Base-by-base conservation (phyloP, 345 rosid species). In the Sisymbrium altissimum region DNA sequence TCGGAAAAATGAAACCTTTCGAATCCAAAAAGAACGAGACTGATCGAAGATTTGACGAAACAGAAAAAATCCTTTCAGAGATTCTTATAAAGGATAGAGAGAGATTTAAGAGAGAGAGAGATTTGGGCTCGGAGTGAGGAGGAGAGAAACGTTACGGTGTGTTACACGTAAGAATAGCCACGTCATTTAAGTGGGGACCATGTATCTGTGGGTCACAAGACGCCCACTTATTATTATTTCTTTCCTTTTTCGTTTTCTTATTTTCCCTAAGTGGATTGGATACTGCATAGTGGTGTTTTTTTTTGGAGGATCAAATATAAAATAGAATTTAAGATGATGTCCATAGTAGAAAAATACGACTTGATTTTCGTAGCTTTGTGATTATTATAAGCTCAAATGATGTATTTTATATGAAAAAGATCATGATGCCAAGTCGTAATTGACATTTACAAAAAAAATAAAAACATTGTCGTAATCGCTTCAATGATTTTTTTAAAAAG, bases 111-210 rank as follows among this genome's bases (percentile, higher is more conserved):
- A n/a, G n/a, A n/a, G n/a, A n/a, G n/a, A n/a, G n/a, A n/a, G 64
- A 23, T 13, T 33, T 29, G 33, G 68, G 46, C 54, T 29, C 0
- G 3, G 50, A 45, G 72, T 35, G 65, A 59, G n/a, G n/a, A n/a
- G n/a, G n/a, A n/a, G n/a, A n/a, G n/a, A n/a, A n/a, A n/a, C n/a
- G n/a, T n/a, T n/a, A n/a, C n/a, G n/a, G n/a, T n/a, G n/a, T n/a
- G n/a, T n/a, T n/a, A n/a, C n/a, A 63, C 70, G 76, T 63, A 30
- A 64, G 55, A 25, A 35, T 76, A 43, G 70, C 79, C 79, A 69
- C 79, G 79, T 76, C 79, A 69, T 53, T 17, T n/a, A 41, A 3
- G 71, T 56, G 21, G 71, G 77, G 65, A 54, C 77, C 69, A 63
- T 35, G 21, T 25, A 15, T 66, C 0, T 66, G 78, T 67, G 68